Conservation (phyloP, 1,139 yeast species). For the Suhomyces anneliseae region DNA sequence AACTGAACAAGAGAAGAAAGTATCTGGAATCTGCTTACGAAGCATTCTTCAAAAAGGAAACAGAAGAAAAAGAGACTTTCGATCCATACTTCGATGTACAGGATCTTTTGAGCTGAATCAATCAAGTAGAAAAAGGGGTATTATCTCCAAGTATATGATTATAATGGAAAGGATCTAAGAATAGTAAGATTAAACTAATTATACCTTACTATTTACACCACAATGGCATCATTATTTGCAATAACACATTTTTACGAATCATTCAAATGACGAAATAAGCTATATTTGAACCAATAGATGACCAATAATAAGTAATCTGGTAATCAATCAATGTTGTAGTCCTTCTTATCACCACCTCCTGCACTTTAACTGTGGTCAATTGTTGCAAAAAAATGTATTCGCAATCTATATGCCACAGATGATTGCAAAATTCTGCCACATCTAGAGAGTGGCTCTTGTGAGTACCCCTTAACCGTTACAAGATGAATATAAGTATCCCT, state of each 20-base stretch:
- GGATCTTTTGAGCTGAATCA: conserved; percentile 12
- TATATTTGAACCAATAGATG: neutral
- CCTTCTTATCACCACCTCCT: neutral
- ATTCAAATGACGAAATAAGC: neutral
- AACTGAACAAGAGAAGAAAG: conserved; percentile 16
- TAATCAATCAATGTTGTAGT: no score
- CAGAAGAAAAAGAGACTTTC: conserved; percentile 15
- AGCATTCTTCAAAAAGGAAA: conserved; percentile 13
- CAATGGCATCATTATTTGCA: neutral
- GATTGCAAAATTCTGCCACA: neutral
- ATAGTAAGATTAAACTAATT: neutral
- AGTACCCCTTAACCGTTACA: no score
- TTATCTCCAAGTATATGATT: neutral
- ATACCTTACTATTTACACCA: neutral
- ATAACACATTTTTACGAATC: no score
- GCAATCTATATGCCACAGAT: neutral
- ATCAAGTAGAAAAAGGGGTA: neutral
- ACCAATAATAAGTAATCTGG: neutral
- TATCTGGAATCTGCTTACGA: conserved; percentile 12
- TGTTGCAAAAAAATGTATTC: neutral
- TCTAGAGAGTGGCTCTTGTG: no score
- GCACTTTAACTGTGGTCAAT: neutral
- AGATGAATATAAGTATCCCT: no score
- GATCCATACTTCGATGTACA: conserved; percentile 38
- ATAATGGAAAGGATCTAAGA: neutral